A percentile compares a stretch with the other conserved stretches of the same genome.
These are phyloP conservation scores for Saksenaea vasiformis DNA, from an alignment of 371 early-diverging fungal genomes.

Conservation along the genomic window DNA sequence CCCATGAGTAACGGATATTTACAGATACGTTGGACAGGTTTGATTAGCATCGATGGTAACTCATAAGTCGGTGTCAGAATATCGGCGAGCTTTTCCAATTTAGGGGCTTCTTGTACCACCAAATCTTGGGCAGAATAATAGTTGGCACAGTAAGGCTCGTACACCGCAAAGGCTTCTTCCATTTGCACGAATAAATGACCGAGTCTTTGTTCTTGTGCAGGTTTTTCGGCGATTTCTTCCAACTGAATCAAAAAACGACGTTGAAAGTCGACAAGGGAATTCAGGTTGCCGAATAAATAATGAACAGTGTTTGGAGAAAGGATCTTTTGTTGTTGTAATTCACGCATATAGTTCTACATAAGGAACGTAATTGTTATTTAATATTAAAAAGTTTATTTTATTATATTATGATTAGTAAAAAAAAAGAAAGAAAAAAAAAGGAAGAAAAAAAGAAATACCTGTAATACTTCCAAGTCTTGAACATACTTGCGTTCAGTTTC, in stretches of 20 bases:
- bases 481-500: slow-evolving; percentile 95
- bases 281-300: slow-evolving; percentile 89
- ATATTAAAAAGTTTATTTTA: background rate
- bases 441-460: slow-evolving; percentile 37
- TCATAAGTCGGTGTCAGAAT: slow-evolving; percentile 84
- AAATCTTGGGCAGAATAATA: slow-evolving; percentile 75
- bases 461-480: slow-evolving; percentile 85
- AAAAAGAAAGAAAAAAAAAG: background rate
- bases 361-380: background rate
- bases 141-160: slow-evolving; percentile 94
- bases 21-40: slow-evolving; percentile 97
- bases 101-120: slow-evolving; percentile 47
- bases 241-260: slow-evolving; percentile 92
- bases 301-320: slow-evolving; percentile 76
- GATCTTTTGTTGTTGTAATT: slow-evolving; percentile 56
- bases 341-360: slow-evolving; percentile 57
- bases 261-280: slow-evolving; percentile 93
- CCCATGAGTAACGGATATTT: slow-evolving; percentile 92
- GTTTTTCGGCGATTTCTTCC: slow-evolving; percentile 77
- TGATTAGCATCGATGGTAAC: slow-evolving; percentile 90
- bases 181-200: slow-evolving; percentile 78
- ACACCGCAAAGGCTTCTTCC: slow-evolving; percentile 88
- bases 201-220: slow-evolving; percentile 83
- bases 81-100: slow-evolving; percentile 58
- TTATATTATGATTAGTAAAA: no score